Evolutionary conservation across 164 flowering plant species (phyloP).

Genomic region (Liriodendron chinense): DNA sequence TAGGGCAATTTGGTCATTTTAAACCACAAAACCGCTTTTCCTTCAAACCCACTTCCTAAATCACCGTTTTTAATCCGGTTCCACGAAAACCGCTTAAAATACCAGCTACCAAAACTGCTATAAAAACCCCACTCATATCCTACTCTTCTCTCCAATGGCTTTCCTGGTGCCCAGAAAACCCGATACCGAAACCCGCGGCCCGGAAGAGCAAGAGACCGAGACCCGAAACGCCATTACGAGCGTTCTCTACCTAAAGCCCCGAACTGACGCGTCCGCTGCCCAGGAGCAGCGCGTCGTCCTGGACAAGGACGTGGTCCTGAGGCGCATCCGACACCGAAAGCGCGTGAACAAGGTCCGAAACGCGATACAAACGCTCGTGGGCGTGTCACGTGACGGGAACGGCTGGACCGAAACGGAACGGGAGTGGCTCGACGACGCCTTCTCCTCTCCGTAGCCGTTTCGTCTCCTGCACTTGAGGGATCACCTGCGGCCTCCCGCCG

Average conservation of each 20-base stretch:
- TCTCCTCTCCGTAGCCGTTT: conserved; percentile 26
- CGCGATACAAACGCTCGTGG: conserved; percentile 18
- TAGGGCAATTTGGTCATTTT: neutral
- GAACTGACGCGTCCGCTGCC: neutral
- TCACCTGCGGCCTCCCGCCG: neutral
- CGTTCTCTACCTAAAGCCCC: conserved; percentile 44
- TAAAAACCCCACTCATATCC: conserved; percentile 6
- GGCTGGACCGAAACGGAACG: neutral
- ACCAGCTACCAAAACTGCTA: neutral
- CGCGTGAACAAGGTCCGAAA: conserved; percentile 32
- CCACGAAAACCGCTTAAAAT: neutral
- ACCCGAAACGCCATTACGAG: conserved; percentile 22
- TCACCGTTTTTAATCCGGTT: neutral
- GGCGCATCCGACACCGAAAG: conserved; percentile 59
- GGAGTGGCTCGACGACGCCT: conserved; percentile 41
- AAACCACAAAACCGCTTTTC: neutral
- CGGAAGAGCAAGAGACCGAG: conserved; percentile 16
- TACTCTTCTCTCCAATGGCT: conserved; percentile 26
- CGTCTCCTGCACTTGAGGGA: neutral
- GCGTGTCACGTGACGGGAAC: neutral
- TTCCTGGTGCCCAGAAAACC: conserved; percentile 21
- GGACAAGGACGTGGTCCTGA: conserved; percentile 54
- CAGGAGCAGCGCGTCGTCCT: conserved; percentile 14
- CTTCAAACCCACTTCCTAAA: neutral
- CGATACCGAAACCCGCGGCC: conserved; percentile 10